Evolutionary conservation across 371 early-diverging fungal species (phyloP), one percentile per base, ranked within the genome.

Genomic region (Lichtheimia hyalospora): DNA sequence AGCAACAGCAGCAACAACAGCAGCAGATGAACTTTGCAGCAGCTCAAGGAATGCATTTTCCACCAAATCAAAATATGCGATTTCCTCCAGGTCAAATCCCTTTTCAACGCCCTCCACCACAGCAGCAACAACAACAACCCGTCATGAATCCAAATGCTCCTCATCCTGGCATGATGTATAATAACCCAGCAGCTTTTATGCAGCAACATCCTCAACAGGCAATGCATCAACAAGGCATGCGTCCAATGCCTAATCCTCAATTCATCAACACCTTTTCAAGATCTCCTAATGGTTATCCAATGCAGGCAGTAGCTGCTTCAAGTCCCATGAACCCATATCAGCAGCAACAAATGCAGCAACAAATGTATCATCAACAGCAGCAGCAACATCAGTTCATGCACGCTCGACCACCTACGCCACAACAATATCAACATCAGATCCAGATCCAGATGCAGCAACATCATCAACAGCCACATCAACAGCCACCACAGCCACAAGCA

Each of bases 401-500:
- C 25, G 41, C 28, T 24, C 57, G 50, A 18, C 40, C 21, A 27
- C 39, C n/a, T n/a, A 51, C 43, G 10, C 53, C 58, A 14, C 25
- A 20, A 16, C 57, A 57, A 48, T 14, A 52, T 13, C 55, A 57
- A 13, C 55, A 67, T 8, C 58, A 54, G 34, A 39, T 44, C 7
- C 56, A 59, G 24, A 20, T 48, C n/a, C 55, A 42, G 14, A 49
- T 48, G 16, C 54, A 46, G 41, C 61, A 49, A 53, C 61, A 60
- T 3, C 68, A 51, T 13, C 70, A 65, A 27, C 43, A 61, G 25
- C 64, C 6, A 8, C 62, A 20, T 57, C 51, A 14, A 27, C 67
- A 68, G 66, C 68, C 78, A 69, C 63, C 62, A n/a, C 57, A 64
- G 14, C 54, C 61, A 55, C 16, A 70, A 63, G 20, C 62, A 7